Evolutionary conservation across 371 early-diverging fungal species (phyloP).

Genomic region (Mycotypha africana): DNA sequence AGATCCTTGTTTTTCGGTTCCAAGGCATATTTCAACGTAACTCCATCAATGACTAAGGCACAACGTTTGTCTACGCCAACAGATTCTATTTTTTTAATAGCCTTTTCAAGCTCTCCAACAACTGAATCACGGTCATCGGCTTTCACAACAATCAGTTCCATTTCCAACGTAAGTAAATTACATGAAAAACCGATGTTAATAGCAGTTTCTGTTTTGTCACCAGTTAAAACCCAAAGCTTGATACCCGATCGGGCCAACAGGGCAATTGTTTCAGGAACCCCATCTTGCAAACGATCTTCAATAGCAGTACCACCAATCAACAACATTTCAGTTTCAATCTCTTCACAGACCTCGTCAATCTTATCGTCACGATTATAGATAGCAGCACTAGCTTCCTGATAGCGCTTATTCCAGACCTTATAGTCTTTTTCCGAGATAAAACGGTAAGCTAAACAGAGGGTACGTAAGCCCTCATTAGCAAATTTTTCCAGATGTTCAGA

Average conservation of each 20-base stretch:
- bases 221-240: slow-evolving; percentile 97
- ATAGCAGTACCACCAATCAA: slow-evolving; percentile 88
- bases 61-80: slow-evolving; percentile 11
- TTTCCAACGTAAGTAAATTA: slow-evolving; percentile 57
- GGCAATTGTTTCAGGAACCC: slow-evolving; percentile 92
- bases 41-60: slow-evolving; percentile 90
- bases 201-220: slow-evolving; percentile 98
- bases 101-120: slow-evolving; percentile 35
- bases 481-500: slow-evolving; percentile 75
- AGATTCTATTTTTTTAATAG: slow-evolving; percentile 14
- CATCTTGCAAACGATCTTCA: slow-evolving; percentile 90
- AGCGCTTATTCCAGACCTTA: slow-evolving; percentile 68
- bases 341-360: slow-evolving; percentile 76
- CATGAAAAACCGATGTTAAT: slow-evolving; percentile 93
- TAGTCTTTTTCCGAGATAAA: slow-evolving; percentile 75
- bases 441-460: slow-evolving; percentile 80
- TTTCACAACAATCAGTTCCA: slow-evolving; percentile 66
- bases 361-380: slow-evolving; percentile 75
- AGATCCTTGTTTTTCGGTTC: slow-evolving; percentile 47
- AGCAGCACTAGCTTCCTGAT: slow-evolving; percentile 74
- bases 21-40: slow-evolving; percentile 76
- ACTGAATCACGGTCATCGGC: slow-evolving; percentile 56
- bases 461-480: slow-evolving; percentile 91
- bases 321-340: slow-evolving; percentile 67
- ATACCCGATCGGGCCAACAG: slow-evolving; percentile 88